phyloP scores from a whole-genome alignment of 192 early-diverging fungal species.

The Coemansia reversa region DNA sequence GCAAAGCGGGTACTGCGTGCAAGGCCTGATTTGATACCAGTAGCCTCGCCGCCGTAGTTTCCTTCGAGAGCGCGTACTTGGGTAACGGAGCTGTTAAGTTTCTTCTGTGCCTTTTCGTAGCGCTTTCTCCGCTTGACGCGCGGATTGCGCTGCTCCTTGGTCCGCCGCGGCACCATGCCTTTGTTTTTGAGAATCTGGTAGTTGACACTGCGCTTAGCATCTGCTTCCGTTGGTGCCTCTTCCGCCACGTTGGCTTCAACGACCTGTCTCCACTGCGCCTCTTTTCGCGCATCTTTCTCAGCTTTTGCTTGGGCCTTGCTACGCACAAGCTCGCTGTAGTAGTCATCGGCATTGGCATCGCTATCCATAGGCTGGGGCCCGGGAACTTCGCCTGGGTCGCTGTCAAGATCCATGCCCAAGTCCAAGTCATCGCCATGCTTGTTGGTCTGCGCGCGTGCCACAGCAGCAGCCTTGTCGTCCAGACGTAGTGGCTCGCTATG shows the following conservation, averaged over 20 bases:
- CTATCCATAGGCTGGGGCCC: slow-evolving; percentile 15
- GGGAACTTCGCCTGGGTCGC: slow-evolving; percentile 42
- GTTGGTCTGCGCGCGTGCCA: slow-evolving; percentile 17
- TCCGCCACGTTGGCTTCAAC: slow-evolving; percentile 51
- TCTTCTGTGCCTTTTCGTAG: slow-evolving; percentile 90
- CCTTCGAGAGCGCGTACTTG: slow-evolving; percentile 71
- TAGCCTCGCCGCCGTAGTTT: slow-evolving; percentile 87
- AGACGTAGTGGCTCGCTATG: slow-evolving; percentile 25
- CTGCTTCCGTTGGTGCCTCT: slow-evolving; percentile 54
- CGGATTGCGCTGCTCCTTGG: slow-evolving; percentile 91
- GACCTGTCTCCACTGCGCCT: slow-evolving; percentile 37
- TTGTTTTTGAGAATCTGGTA: slow-evolving; percentile 95
- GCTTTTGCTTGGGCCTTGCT: slow-evolving; percentile 51
- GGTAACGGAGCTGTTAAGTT: slow-evolving; percentile 72
- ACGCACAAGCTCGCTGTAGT: slow-evolving; percentile 58
- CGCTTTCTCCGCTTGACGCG: slow-evolving; percentile 89
- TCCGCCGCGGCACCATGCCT: slow-evolving; percentile 88
- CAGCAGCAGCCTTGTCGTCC: slow-evolving; percentile 23
- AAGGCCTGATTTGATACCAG: slow-evolving; percentile 88
- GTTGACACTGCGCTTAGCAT: slow-evolving; percentile 74
- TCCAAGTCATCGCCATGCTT: slow-evolving; percentile 59
- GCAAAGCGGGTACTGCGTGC: slow-evolving; percentile 78
- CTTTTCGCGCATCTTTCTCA: slow-evolving; percentile 56
- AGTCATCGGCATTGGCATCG: slow-evolving; percentile 54
- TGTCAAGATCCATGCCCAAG: slow-evolving; percentile 37